Evolutionary conservation across 2,329 filamentous ascomycete genomes (phyloP).

Genomic region (Diaporthe amygdali): DNA sequence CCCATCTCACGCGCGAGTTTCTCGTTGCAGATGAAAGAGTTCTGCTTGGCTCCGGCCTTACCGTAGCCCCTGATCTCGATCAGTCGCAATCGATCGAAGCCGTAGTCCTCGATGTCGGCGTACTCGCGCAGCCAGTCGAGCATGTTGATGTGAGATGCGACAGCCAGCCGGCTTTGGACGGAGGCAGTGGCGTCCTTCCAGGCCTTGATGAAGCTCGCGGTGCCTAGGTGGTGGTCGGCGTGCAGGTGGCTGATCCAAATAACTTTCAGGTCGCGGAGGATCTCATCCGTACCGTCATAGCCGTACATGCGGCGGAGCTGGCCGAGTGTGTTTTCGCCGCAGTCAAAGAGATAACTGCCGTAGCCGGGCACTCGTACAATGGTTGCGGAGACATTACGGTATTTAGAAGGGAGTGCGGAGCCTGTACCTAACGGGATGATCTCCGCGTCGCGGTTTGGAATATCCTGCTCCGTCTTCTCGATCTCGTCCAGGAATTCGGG

Average conservation of each 20-base stretch:
- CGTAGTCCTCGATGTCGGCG: conserved; percentile 76
- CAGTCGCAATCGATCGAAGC: conserved; percentile 59
- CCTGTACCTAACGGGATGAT: conserved; percentile 90
- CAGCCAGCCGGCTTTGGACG: conserved; percentile 50
- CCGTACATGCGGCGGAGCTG: conserved; percentile 80
- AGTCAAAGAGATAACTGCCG: conserved; percentile 91
- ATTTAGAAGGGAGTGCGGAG: conserved; percentile 87
- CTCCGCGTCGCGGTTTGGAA: conserved; percentile 78
- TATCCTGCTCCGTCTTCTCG: conserved; percentile 60
- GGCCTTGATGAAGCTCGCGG: conserved; percentile 77
- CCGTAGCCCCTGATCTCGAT: conserved; percentile 27
- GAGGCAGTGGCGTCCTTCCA: conserved; percentile 68
- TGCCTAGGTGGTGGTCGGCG: conserved; percentile 94
- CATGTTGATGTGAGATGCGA: conserved; percentile 77
- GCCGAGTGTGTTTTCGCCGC: conserved; percentile 89
- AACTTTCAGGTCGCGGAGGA: conserved; percentile 78
- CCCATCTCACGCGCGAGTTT: conserved; percentile 51
- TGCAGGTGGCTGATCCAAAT: conserved; percentile 97
- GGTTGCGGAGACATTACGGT: conserved; percentile 92
- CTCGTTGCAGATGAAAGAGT: conserved; percentile 38
- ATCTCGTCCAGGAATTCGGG: conserved; percentile 54
- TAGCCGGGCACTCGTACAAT: conserved; percentile 81
- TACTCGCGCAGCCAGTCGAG: conserved; percentile 81
- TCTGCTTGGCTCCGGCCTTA: conserved; percentile 17
- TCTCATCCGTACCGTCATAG: conserved; percentile 65